Percentiles rank a stretch among this genome's conserved stretches.
Conservation (phyloP, 2,329 filamentous ascomycete genomes). For the Fusarium anthophilum region DNA sequence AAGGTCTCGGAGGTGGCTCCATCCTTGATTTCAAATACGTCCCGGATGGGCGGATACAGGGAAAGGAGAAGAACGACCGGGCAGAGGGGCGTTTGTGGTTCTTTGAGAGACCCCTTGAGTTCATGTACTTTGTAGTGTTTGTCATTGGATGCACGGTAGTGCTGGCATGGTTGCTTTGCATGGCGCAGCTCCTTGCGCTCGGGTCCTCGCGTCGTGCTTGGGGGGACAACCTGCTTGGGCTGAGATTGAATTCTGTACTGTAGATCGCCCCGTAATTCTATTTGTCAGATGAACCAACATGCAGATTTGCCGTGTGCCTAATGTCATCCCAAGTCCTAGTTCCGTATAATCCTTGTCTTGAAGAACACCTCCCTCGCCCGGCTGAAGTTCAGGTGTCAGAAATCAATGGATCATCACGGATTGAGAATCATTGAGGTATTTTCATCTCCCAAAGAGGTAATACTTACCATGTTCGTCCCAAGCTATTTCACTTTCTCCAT, state of each 20-base stretch:
- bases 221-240: neutral
- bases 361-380: neutral
- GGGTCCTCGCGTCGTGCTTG: neutral
- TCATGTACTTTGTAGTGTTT: conserved; percentile 39
- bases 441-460: neutral
- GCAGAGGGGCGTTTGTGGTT: conserved; percentile 12
- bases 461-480: neutral
- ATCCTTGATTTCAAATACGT: conserved; percentile 49
- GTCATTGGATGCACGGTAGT: conserved; percentile 16
- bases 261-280: neutral
- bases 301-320: neutral
- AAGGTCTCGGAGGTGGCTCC: conserved; percentile 41
- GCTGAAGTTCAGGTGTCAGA: neutral
- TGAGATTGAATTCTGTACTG: neutral
- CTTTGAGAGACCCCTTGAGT: conserved; percentile 39
- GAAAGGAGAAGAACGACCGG: conserved; percentile 36
- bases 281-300: neutral
- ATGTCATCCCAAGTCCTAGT: neutral
- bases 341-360: neutral
- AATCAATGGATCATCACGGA: neutral
- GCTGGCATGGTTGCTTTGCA: neutral
- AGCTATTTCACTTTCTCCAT: neutral
- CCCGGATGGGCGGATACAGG: conserved; percentile 34
- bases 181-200: neutral
- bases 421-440: neutral